These are phyloP conservation scores for Penicillium sp. DNA, from an alignment of 2,329 filamentous ascomycete genomes.

Conservation along the genomic window DNA sequence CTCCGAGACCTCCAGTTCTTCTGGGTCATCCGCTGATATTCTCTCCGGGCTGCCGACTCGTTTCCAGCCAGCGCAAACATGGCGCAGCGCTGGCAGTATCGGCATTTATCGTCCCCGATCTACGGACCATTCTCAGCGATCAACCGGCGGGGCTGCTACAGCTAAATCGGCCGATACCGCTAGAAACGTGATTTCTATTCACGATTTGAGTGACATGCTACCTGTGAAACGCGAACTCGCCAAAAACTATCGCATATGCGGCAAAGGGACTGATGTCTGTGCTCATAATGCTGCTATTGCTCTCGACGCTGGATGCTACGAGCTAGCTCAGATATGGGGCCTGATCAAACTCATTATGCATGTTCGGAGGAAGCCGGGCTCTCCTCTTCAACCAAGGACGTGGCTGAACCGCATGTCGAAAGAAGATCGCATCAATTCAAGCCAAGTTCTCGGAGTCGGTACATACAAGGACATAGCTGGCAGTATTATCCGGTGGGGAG, in stretches of 20 bases:
- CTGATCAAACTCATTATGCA: constrained; percentile 73
- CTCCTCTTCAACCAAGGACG: constrained; percentile 54
- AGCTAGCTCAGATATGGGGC: constrained; percentile 78
- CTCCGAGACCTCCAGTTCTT: constrained; percentile 56
- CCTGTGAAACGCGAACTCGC: constrained; percentile 76
- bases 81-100: constrained; percentile 48
- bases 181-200: constrained; percentile 69
- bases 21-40: constrained; percentile 41
- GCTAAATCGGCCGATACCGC: constrained; percentile 44
- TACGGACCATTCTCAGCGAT: constrained; percentile 47
- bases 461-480: constrained; percentile 35
- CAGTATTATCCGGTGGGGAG: constrained; percentile 52
- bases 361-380: constrained; percentile 67
- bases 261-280: constrained; percentile 75
- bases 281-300: constrained; percentile 77
- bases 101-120: constrained; percentile 54
- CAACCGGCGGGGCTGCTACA: constrained; percentile 55
- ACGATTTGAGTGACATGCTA: constrained; percentile 65
- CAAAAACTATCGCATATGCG: constrained; percentile 75
- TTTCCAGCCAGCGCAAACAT: constrained; percentile 49
- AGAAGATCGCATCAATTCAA: constrained; percentile 48
- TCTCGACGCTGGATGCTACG: constrained; percentile 61
- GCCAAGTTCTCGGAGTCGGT: constrained; percentile 19
- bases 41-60: constrained; percentile 45
- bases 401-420: constrained; percentile 32